phyloP scores from a whole-genome alignment of 805 yeast species.

The Yamadazyma endophytica region DNA sequence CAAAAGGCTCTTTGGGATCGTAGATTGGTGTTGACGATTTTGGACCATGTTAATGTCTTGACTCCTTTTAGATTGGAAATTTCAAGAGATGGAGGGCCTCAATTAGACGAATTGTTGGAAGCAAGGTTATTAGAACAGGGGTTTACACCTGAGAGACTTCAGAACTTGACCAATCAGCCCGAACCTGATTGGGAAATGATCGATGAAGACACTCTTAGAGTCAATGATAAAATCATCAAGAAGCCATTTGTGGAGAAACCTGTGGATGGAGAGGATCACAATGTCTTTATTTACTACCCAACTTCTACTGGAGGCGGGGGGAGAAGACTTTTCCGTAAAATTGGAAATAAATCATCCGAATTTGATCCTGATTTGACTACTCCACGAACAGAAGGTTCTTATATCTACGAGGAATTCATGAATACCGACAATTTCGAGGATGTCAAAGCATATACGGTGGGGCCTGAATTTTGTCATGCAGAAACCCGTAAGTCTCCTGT shows the following conservation, averaged over 20 bases:
- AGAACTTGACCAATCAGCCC: constrained; percentile 56
- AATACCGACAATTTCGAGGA: constrained; percentile 98
- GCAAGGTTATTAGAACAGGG: constrained; percentile 44
- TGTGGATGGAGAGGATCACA: constrained; percentile 98
- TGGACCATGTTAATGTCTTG: constrained; percentile 80
- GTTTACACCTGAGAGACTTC: constrained; percentile 42
- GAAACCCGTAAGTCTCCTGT: constrained; percentile 98
- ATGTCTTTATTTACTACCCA: constrained; percentile 88
- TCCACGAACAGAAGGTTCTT: constrained; percentile 90
- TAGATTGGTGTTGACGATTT: constrained; percentile 72
- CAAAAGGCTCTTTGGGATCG: constrained; percentile 98
- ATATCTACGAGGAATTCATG: constrained; percentile 90
- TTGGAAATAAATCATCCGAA: constrained; percentile 95
- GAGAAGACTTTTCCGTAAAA: constrained; percentile 85
- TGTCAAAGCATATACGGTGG: constrained; percentile 97
- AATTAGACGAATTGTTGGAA: constrained; percentile 54
- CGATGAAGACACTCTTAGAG: constrained; percentile 70
- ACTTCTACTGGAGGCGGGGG: constrained; percentile 96
- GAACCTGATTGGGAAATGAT: constrained; percentile 88
- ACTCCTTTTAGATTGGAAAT: constrained; percentile 87
- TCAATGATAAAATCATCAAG: constrained; percentile 63
- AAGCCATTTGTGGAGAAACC: constrained; percentile 99
- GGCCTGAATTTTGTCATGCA: constrained; percentile 88
- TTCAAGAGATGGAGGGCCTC: constrained; percentile 96
- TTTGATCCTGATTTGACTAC: constrained; percentile 73